phyloP scores from a whole-genome alignment of 2,329 filamentous ascomycete species.

The Fusarium guadeloupense region DNA sequence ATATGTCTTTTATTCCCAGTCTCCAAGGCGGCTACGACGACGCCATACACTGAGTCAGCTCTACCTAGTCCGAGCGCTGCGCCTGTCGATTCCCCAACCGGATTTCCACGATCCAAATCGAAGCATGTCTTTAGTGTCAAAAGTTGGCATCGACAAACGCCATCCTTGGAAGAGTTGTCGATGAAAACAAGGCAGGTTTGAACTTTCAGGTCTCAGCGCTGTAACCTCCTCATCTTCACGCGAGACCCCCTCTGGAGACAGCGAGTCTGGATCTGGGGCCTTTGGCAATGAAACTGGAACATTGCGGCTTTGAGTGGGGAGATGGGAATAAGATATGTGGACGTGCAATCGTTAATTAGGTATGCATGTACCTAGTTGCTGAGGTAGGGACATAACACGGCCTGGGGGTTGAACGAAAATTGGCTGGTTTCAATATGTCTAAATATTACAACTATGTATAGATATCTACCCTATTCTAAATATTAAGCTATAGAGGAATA shows the following conservation, averaged over 20 bases:
- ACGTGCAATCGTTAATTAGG: too few relatives aligned
- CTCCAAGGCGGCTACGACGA: too few relatives aligned
- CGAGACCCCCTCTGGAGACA: neutral
- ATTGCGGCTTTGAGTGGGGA: neutral
- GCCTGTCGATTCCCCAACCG: constrained; percentile 13
- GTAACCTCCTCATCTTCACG: neutral
- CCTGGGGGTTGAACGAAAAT: too few relatives aligned
- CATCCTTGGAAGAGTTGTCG: neutral
- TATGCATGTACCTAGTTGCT: too few relatives aligned
- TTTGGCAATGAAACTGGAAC: neutral
- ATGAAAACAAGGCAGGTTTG: neutral
- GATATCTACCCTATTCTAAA: too few relatives aligned
- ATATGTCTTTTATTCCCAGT: neutral
- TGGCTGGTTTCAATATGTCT: too few relatives aligned
- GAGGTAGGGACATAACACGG: too few relatives aligned
- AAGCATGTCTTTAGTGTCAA: neutral
- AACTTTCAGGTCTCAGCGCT: too few relatives aligned
- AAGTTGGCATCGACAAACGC: neutral
- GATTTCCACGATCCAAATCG: constrained; percentile 7
- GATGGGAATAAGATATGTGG: neutral
- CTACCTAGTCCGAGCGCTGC: neutral
- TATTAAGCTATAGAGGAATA: too few relatives aligned
- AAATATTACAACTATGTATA: too few relatives aligned
- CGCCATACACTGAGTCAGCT: constrained; percentile 16
- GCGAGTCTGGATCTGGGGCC: constrained; percentile 14